These are phyloP conservation scores for Beta lomatogona DNA, from an alignment of 179 eudicot genomes.

Conservation along the genomic window DNA sequence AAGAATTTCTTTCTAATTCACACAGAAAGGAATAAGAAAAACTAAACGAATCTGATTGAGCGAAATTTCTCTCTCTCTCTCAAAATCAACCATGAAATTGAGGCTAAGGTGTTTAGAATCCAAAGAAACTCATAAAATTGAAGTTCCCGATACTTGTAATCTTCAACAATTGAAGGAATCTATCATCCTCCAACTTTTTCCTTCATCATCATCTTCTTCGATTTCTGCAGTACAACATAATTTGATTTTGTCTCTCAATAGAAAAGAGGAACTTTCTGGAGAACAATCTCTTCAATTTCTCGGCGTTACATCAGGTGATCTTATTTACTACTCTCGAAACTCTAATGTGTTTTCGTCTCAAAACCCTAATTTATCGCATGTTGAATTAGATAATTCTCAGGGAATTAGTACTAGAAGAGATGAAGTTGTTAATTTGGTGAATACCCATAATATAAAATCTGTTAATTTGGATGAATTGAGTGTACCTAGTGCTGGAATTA, in stretches of 20 bases:
- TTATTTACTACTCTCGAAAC: conserved; percentile 54
- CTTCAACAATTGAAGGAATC: conserved; percentile 52
- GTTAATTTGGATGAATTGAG: conserved; percentile 13
- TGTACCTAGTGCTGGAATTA: conserved; percentile 3
- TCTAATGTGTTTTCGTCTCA: conserved; percentile 39
- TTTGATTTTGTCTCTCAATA: conserved; percentile 65
- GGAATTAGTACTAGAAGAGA: neutral
- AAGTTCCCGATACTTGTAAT: conserved; percentile 50
- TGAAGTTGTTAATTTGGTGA: conserved; percentile 8
- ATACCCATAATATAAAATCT: conserved; percentile 18
- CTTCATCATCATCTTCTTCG: conserved; percentile 35
- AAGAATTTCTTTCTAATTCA: too few species aligned
- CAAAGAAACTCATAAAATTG: conserved; percentile 60
- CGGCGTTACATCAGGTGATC: conserved; percentile 78
- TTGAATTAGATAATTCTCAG: neutral
- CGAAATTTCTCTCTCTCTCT: neutral
- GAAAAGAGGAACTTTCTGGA: conserved; percentile 60
- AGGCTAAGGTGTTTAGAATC: conserved; percentile 63
- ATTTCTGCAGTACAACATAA: conserved; percentile 21
- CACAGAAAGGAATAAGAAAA: too few species aligned
- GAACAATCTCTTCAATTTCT: conserved; percentile 58
- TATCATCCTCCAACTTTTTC: conserved; percentile 34
- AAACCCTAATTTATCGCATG: conserved; percentile 29
- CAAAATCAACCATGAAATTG: conserved; percentile 57
- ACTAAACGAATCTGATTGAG: neutral